Evolutionary conservation across 2,329 filamentous ascomycete species (phyloP).

Genomic region (Catunica adiposa): DNA sequence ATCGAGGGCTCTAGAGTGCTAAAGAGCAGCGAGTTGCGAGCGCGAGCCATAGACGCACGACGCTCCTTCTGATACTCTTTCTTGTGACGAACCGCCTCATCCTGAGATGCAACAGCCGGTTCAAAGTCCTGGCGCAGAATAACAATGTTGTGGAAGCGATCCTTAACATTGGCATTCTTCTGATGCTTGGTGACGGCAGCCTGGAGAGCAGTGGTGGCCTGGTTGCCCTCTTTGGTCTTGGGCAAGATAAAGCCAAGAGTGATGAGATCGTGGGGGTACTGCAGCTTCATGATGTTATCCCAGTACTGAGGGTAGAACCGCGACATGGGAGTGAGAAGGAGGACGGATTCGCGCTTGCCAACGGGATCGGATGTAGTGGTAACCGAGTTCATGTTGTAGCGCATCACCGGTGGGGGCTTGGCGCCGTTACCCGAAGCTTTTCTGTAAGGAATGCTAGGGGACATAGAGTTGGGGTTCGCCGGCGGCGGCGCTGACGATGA

Average conservation of each 20-base stretch:
- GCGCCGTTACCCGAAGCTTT: slow-evolving; percentile 28
- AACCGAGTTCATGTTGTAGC: slow-evolving; percentile 90
- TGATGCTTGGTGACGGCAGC: slow-evolving; percentile 75
- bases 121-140: slow-evolving; percentile 95
- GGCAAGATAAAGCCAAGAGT: slow-evolving; percentile 92
- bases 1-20: slow-evolving; percentile 82
- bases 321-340: slow-evolving; percentile 84
- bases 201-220: slow-evolving; percentile 68
- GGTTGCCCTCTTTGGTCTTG: slow-evolving; percentile 81
- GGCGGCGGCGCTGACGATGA: slow-evolving; percentile 28
- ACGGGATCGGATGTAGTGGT: slow-evolving; percentile 65
- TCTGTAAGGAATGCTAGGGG: slow-evolving; percentile 38
- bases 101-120: slow-evolving; percentile 60
- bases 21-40: slow-evolving; percentile 86
- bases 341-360: slow-evolving; percentile 65
- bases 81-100: slow-evolving; percentile 80
- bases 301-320: slow-evolving; percentile 91
- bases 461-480: slow-evolving; percentile 20
- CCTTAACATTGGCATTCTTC: slow-evolving; percentile 53
- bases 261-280: slow-evolving; percentile 86
- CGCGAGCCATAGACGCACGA: slow-evolving; percentile 78
- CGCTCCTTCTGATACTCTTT: slow-evolving; percentile 76
- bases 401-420: slow-evolving; percentile 67
- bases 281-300: slow-evolving; percentile 73
- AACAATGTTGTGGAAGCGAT: slow-evolving; percentile 81